Evolutionary conservation across 768 basidiomycete species (phyloP), one percentile per base, ranked within the genome.

Genomic region (Holtermannia corniformis): DNA sequence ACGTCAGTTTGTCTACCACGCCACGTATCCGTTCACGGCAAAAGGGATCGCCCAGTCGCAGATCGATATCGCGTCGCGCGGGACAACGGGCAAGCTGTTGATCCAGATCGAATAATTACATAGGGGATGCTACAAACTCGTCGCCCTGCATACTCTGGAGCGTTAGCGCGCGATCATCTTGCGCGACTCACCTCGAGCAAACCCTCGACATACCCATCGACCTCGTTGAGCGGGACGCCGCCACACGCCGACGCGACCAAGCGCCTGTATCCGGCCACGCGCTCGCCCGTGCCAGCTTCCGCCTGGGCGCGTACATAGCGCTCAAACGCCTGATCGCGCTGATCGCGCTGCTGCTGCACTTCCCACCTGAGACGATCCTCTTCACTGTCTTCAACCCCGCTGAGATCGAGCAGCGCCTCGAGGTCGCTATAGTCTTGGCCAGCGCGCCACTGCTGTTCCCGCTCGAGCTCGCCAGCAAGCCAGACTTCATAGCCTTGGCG

Each of bases 401-500:
- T 41, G 74, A 72, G 43, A 74, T 73, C 16, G 76, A 78, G 44
- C 83, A 56, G 37, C 41, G 25, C 60, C 20, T 44, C 12, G 11
- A 62, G 19, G 58, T 68, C 67, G 3, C 26, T 40, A 20, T 28
- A 56, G 26, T 68, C 65, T 16, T 65, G 60, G 3, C 43, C 60
- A 40, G 81, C 81, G 45, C 83, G 79, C 58, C 87, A 81, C 1
- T 72, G 70, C 55, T 76, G 80, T 73, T 93, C 89, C 23, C 91
- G 78, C 27, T 75, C 75, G 65, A 87, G 85, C 74, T 96, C 87
- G 52, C 85, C 85, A 59, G 82, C 82, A 20, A 86, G 74, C 91
- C 93, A 97, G 62, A 86, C 87, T 69, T 93, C 88, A 84, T 86
- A 96, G 2, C 91, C 93, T 22, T 85, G 65, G 47, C 86, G 79